Conservation (phyloP, 352 stramenopile species). For the Phytophthora tubulina region DNA sequence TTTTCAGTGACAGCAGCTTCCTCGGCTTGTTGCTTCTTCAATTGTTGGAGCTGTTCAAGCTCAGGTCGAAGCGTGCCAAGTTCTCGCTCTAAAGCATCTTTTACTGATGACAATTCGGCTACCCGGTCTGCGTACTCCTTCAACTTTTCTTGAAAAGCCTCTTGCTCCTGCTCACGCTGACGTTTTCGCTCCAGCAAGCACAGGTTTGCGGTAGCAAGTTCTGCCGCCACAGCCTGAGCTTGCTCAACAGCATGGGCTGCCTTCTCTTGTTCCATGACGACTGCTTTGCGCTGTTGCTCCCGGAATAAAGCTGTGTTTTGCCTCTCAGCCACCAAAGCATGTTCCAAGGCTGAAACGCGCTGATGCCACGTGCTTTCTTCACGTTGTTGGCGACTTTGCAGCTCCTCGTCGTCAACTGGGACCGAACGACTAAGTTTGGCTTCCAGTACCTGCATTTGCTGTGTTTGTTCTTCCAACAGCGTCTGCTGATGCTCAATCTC, state of each 20-base stretch:
- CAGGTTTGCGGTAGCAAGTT: slow-evolving; percentile 78
- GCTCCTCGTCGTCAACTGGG: slow-evolving; percentile 59
- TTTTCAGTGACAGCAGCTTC: slow-evolving; percentile 12
- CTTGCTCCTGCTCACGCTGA: slow-evolving; percentile 58
- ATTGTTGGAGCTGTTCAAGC: slow-evolving; percentile 18
- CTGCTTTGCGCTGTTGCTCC: slow-evolving; percentile 48
- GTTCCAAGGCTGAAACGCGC: slow-evolving; percentile 61
- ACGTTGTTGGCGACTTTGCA: slow-evolving; percentile 43
- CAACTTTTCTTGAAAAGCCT: slow-evolving; percentile 36
- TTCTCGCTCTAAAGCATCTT: slow-evolving; percentile 17
- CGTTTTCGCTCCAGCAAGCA: slow-evolving; percentile 76
- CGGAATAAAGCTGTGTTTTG: slow-evolving; percentile 51
- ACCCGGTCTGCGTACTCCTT: slow-evolving; percentile 15
- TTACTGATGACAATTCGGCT: slow-evolving; percentile 11
- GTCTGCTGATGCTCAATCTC: slow-evolving; percentile 49
- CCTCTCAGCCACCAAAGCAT: slow-evolving; percentile 53
- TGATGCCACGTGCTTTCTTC: slow-evolving; percentile 76
- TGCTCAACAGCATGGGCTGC: slow-evolving; percentile 52
- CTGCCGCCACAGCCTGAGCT: slow-evolving; percentile 48
- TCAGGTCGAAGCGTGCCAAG: slow-evolving; percentile 23
- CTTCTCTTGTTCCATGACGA: slow-evolving; percentile 58
- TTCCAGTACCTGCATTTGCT: slow-evolving; percentile 61
- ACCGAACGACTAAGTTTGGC: slow-evolving; percentile 60
- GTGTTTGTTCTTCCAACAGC: slow-evolving; percentile 48
- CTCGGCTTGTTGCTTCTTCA: slow-evolving; percentile 4